Base-by-base conservation (phyloP, 495 filamentous ascomycete genomes). In the Penicillium angulare region DNA sequence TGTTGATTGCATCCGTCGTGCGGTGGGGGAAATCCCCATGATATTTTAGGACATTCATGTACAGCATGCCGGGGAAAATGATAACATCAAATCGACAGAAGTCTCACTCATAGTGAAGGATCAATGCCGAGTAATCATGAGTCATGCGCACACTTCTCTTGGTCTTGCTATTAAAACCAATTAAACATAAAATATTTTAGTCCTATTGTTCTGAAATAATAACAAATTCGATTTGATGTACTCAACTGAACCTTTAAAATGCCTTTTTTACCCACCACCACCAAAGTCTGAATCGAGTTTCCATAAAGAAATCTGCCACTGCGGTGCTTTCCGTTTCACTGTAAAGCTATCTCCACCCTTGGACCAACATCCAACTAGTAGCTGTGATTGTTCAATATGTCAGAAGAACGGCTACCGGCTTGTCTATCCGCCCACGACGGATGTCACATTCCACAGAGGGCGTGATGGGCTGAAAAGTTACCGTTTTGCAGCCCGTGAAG, bases 351-450 rank as follows among this genome's bases (percentile, higher is more conserved):
- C 48, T 29, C 59, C 65, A 5, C 55, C 67, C n/a, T 57, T 67
- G 26, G 16, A 57, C 0, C 47, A 61, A 46, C 52, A 59, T 15
- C 47, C 63, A n/a, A 52, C 66, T 4, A 52, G 31, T 13, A 29
- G 39, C 10, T 76, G 73, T 61, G 75, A 69, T 56, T 74, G 72
- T 55, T 71, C 69, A n/a, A 68, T 73, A 26, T 75, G 73, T 57
- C 51, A 45, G 29, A 70, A 67, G 12, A 71, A 73, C 53, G 69
- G 71, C 26, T 76, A 73, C 34, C 47, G 68, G 21, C 62, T 71
- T 15, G 64, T 71, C 33, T 70, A 69, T 35, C 69, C 70, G 1
- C 39, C 50, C 10, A 49, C 39, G 9, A 26, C 61, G 9, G 59
- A 74, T 22, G 53, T 73, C 32, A 43, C 41, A 5, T 47, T 65